Evolutionary conservation across 345 rosid species (phyloP).

Genomic region (Raphanus sativus): DNA sequence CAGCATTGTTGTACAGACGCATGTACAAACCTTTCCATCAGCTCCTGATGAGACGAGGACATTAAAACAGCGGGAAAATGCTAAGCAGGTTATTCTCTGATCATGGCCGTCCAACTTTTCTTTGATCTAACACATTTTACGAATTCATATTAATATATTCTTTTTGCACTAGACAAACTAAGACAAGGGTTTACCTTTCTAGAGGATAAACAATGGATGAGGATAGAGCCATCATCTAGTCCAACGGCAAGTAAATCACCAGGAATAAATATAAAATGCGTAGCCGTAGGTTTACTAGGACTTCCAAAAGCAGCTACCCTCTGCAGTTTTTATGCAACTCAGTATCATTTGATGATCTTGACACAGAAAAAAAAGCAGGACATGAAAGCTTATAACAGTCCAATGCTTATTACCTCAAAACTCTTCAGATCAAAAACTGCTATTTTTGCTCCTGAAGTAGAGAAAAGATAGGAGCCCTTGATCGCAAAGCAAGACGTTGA

Average conservation of each 20-base stretch:
- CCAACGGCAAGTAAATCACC: conserved; percentile 39
- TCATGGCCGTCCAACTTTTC: conserved; percentile 36
- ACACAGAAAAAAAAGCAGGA: not conserved
- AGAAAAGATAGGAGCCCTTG: conserved; percentile 41
- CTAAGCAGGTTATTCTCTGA: conserved; percentile 35
- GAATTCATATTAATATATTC: not conserved
- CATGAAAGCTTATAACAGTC: too few relatives aligned
- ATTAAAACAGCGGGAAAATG: conserved; percentile 29
- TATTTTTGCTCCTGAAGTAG: conserved; percentile 42
- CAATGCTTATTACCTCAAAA: conserved; percentile 40
- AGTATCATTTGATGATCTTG: conserved; percentile 17
- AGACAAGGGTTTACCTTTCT: conserved; percentile 35
- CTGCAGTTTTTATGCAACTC: conserved; percentile 31
- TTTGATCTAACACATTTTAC: conserved; percentile 23
- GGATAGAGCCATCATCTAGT: conserved; percentile 41
- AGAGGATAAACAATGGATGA: conserved; percentile 36
- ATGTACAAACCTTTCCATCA: conserved; percentile 34
- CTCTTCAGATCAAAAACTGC: conserved; percentile 40
- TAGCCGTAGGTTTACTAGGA: conserved; percentile 32
- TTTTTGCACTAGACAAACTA: not conserved
- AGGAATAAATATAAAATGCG: conserved; percentile 41
- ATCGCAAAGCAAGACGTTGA: conserved; percentile 38
- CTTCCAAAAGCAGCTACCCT: conserved; percentile 35
- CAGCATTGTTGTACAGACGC: not conserved
- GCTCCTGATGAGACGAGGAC: conserved; percentile 37